phyloP scores from a whole-genome alignment of 768 basidiomycete genomes.

The Asterophora parasitica region DNA sequence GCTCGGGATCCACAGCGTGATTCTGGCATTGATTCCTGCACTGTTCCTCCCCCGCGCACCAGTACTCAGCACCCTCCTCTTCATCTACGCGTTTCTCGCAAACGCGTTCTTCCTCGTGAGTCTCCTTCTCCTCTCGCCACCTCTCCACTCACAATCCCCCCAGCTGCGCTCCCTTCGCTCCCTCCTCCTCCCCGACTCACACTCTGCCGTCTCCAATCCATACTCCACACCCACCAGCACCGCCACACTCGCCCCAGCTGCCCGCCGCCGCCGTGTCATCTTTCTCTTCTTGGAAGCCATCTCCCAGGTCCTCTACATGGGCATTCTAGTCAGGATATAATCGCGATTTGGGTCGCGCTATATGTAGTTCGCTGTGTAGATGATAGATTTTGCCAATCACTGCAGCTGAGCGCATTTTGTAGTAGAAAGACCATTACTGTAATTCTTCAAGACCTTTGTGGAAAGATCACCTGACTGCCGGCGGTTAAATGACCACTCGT shows the following conservation, averaged over 20 bases:
- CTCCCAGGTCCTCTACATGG: slow-evolving; percentile 82
- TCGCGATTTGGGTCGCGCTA: too few species aligned
- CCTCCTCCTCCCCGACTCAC: slow-evolving; percentile 72
- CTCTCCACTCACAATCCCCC: background rate
- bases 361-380: too few species aligned
- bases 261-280: slow-evolving; percentile 78
- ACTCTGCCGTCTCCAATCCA: slow-evolving; percentile 41
- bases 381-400: too few species aligned
- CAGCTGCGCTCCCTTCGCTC: slow-evolving; percentile 14
- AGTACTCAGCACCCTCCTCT: slow-evolving; percentile 64
- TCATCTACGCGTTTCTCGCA: slow-evolving; percentile 81
- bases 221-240: slow-evolving; percentile 41
- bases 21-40: slow-evolving; percentile 69
- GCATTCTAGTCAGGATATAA: slow-evolving; percentile 47
- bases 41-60: slow-evolving; percentile 53
- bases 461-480: too few species aligned
- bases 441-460: too few species aligned
- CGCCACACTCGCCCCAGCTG: slow-evolving; percentile 68
- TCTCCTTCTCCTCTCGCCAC: background rate
- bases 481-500: too few species aligned
- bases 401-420: too few species aligned
- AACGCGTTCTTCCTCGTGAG: slow-evolving; percentile 58
- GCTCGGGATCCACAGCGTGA: slow-evolving; percentile 81
- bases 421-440: too few species aligned
- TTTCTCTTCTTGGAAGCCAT: slow-evolving; percentile 88